phyloP scores from a whole-genome alignment of 768 basidiomycete species.

The Termitomyces titanicus region DNA sequence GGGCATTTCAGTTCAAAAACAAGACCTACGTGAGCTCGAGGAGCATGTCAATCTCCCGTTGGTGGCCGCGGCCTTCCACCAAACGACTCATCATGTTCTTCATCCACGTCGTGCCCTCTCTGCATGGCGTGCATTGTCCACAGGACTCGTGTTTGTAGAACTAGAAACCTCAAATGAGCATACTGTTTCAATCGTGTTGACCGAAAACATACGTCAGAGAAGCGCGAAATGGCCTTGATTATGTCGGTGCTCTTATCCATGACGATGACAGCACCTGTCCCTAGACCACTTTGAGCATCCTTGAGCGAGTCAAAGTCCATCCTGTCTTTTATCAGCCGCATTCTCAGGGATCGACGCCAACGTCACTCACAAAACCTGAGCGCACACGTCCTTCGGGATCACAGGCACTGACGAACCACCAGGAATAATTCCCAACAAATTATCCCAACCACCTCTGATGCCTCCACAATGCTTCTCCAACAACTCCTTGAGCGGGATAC shows the following conservation, averaged over 20 bases:
- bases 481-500: conserved; percentile 89
- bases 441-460: conserved; percentile 93
- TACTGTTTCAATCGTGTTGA: neutral
- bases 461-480: conserved; percentile 98
- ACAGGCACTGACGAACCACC: conserved; percentile 95
- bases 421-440: conserved; percentile 93
- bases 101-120: conserved; percentile 98
- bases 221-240: conserved; percentile 89
- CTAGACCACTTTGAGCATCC: conserved; percentile 93
- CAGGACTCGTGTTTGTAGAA: conserved; percentile 99
- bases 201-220: conserved; percentile 57
- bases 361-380: conserved; percentile 77
- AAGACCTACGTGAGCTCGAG: conserved; percentile 81
- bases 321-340: conserved; percentile 31
- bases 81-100: conserved; percentile 99
- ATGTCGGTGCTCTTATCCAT: conserved; percentile 99
- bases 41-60: conserved; percentile 97
- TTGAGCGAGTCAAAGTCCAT: conserved; percentile 99
- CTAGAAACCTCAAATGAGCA: conserved; percentile 25
- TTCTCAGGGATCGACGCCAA: neutral
- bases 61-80: conserved; percentile 86
- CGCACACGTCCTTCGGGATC: conserved; percentile 77
- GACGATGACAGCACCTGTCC: conserved; percentile 97
- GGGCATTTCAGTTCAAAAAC: neutral
- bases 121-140: conserved; percentile 93